phyloP scores from a whole-genome alignment of 1,284 basidiomycete genomes.

The Heterobasidion annosum region DNA sequence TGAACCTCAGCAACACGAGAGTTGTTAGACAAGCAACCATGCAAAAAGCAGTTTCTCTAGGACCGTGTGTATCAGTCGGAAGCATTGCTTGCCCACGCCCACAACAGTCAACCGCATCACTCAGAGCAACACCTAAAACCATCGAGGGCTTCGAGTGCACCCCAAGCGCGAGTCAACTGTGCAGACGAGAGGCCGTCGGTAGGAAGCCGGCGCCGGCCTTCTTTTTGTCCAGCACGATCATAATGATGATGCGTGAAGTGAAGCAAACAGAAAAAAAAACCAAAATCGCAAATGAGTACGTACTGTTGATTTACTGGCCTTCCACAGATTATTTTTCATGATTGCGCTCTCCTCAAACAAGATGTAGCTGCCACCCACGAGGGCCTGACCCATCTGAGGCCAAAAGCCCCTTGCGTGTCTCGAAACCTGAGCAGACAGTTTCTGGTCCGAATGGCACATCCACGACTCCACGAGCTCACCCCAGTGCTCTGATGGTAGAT shows the following conservation, averaged over 20 bases:
- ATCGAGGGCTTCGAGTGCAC: constrained; percentile 35
- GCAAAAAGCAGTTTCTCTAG: constrained; percentile 45
- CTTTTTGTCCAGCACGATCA: constrained; percentile 57
- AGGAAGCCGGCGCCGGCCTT: constrained; percentile 75
- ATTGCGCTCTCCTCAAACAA: constrained; percentile 61
- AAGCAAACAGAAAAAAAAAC: neutral
- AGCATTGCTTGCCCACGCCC: constrained; percentile 23
- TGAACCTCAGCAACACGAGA: constrained; percentile 58
- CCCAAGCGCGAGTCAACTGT: constrained; percentile 13
- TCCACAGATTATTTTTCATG: constrained; percentile 43
- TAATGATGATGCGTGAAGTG: neutral
- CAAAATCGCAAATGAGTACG: constrained; percentile 19
- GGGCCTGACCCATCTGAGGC: constrained; percentile 60
- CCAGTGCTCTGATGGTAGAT: constrained; percentile 94
- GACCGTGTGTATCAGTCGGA: constrained; percentile 86
- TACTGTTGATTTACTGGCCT: constrained; percentile 43
- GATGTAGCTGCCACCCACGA: constrained; percentile 83
- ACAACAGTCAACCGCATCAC: constrained; percentile 17
- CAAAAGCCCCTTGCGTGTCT: constrained; percentile 71
- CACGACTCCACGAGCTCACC: constrained; percentile 94
- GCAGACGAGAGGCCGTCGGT: constrained; percentile 50
- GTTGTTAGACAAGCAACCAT: constrained; percentile 64
- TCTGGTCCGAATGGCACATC: constrained; percentile 96
- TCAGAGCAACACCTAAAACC: constrained; percentile 32
- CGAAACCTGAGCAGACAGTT: constrained; percentile 60